Evolutionary conservation across 2,329 filamentous ascomycete genomes (phyloP).

Genomic region (Fusarium sp.): DNA sequence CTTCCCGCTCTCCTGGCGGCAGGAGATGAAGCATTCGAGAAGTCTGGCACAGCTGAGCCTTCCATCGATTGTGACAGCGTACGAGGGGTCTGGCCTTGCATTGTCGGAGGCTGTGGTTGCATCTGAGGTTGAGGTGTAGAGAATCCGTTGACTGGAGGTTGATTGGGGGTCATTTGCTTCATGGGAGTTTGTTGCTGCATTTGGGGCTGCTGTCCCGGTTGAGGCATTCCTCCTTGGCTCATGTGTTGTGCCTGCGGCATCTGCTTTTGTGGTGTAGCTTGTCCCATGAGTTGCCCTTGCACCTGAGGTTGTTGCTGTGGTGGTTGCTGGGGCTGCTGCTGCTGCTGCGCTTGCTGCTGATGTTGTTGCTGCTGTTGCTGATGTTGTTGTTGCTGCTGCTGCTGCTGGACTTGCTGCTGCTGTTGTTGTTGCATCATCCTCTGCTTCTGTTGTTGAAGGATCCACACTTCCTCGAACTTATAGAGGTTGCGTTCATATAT

Average conservation of each 20-base stretch:
- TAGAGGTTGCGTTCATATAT: conserved; percentile 81
- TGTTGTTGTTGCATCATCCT: conserved; percentile 64
- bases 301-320: conserved; percentile 36
- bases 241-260: conserved; percentile 51
- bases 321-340: conserved; percentile 50
- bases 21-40: conserved; percentile 58
- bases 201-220: conserved; percentile 42
- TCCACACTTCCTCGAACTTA: conserved; percentile 79
- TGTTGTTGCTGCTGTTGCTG: conserved; percentile 49
- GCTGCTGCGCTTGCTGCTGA: background rate
- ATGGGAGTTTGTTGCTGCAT: conserved; percentile 53
- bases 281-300: conserved; percentile 45
- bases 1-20: conserved; percentile 55
- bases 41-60: conserved; percentile 50
- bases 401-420: conserved; percentile 53
- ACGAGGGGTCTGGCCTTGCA: conserved; percentile 55
- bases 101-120: conserved; percentile 36
- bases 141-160: conserved; percentile 53
- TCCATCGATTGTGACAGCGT: conserved; percentile 65
- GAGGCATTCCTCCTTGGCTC: conserved; percentile 53
- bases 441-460: conserved; percentile 65
- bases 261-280: conserved; percentile 49
- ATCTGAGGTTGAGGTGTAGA: conserved; percentile 49
- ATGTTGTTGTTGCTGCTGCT: conserved; percentile 51
- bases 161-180: conserved; percentile 57